Base-by-base conservation (phyloP, 805 yeast genomes). In the Blastobotrys robertii region DNA sequence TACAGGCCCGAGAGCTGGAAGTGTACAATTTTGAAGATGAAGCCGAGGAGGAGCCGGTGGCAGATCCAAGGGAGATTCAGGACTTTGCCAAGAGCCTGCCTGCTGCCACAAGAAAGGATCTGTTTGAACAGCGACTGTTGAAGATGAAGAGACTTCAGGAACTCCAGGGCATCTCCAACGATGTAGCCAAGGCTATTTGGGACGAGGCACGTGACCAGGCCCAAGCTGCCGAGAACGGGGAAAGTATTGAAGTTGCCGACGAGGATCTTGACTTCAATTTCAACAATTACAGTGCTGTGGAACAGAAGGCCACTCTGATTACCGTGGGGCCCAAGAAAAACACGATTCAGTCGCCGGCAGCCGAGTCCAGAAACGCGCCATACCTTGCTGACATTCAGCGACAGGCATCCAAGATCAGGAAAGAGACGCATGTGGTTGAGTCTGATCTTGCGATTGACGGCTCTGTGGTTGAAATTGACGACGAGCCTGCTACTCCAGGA, bases 1-100 rank as follows among this genome's bases (percentile, higher is more conserved):
- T 75, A 38, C 84, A 84, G 66, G 96, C 96, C 0, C 67, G 94
- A 47, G 84, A 82, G 54, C 69, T 90, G 45, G 97, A 90, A 58
- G 80, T 77, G 74, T 81, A 84, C 14, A 92, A 86, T 50, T 87
- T 85, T 54, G 80, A 74, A 22, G 84, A 77, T 58, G 86, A 78
- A 49, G 79, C 83, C 33, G 72, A 84, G 59, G 83, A 82, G 55
- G 75, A 69, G 50, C 59, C 57, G 42, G 62, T 68, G 43, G 66
- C 66, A 10, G 64, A 73, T 44, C 72, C 75, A 42, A 72, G 73
- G 47, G 19, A 39, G 25, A 12, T 41, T 16, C 15, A 12, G 16
- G 79, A 81, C 39, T 56, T 73, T 53, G 42, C 41, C 8, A 39
- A 37, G 12, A 29, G 40, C 1, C 31, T 45, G 2, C 41, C 47